Base-by-base conservation (phyloP, 2,329 filamentous ascomycete species). In the Trichoderma sp. region DNA sequence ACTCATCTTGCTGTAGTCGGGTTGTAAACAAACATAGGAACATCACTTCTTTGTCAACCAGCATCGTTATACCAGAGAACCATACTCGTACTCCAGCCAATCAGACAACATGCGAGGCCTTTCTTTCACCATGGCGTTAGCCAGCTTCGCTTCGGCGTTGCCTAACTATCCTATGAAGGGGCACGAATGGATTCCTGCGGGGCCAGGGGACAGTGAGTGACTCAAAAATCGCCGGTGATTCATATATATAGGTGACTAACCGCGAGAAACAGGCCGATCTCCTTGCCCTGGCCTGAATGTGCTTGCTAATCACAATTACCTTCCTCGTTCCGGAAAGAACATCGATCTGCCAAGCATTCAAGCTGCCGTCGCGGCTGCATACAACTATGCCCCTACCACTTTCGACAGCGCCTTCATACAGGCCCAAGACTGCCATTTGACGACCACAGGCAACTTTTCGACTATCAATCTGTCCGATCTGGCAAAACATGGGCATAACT, bases 261-360 rank as follows among this genome's bases (percentile, higher is more conserved):
- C 50, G 1, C 21, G 16, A 8, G 24, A 2, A 5, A n/a, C 29
- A 72, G 69, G 69, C 8, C 69, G 69, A 64, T 72, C 69, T 7
- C 69, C 77, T 94, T 93, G 7, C 94, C 94, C 56, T 9, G 75
- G 63, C 14, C 31, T 76, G 33, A 76, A 76, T 12, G 64, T 62
- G n/a, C 60, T 76, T 14, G 75, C 75, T 6, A 76, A 76, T 24
- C 75, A 76, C 33, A 45, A 45, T 29, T 76, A 63, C 29, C 75
- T 76, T 35, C 71, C 71, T 29, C 72, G 56, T 31, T 29, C 62
- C 6, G 75, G 75, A 12, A 60, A 45, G 29, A 69, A 69, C 9
- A 68, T 76, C 16, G 74, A 68, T 18, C 33, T 71, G 6, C 33
- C 64, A 16, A 63, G 21, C 16, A 27, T 75, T n/a, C 50, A 45